These are phyloP conservation scores for Fereydounia khargensis DNA, from an alignment of 1,284 basidiomycete species.

Conservation along the genomic window DNA sequence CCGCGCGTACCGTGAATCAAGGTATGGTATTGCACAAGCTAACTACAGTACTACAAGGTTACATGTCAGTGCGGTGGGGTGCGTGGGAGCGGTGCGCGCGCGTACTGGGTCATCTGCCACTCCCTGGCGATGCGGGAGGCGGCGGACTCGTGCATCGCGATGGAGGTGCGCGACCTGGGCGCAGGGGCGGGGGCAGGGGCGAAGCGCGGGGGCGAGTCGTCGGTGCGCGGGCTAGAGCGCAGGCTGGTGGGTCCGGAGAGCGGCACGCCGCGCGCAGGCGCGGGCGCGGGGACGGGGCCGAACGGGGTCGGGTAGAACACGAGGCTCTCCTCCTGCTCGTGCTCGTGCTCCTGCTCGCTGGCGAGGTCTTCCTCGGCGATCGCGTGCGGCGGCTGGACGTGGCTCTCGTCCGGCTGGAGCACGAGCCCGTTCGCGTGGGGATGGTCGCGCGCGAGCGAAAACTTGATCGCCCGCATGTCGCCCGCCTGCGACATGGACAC, in stretches of 20 bases:
- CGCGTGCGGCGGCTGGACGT: not conserved
- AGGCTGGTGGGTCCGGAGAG: not conserved
- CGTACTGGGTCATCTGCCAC: constrained; percentile 22
- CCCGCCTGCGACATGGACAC: constrained; percentile 1
- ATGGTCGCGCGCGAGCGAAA: constrained; percentile 12
- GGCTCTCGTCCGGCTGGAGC: constrained; percentile 9
- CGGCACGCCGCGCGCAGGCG: no score
- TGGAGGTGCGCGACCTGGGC: not conserved
- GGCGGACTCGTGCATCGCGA: constrained; percentile 6
- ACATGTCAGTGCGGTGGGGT: no score
- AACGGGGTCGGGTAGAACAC: constrained; percentile 6
- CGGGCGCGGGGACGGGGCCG: constrained; percentile 5
- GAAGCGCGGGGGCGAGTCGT: not conserved
- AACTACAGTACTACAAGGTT: no score
- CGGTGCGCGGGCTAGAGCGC: not conserved
- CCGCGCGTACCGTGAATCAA: no score
- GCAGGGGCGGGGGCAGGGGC: not conserved
- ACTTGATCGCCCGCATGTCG: constrained; percentile 13
- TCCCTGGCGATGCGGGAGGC: constrained; percentile 25
- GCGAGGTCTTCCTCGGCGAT: not conserved
- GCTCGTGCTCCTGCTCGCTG: constrained; percentile 1
- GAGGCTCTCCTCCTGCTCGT: not conserved
- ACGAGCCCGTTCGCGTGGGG: constrained; percentile 12
- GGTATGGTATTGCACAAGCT: no score
- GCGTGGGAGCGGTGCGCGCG: constrained; percentile 3